phyloP scores from a whole-genome alignment of 2,329 filamentous ascomycete genomes.

The Fusarium nisikadoi region DNA sequence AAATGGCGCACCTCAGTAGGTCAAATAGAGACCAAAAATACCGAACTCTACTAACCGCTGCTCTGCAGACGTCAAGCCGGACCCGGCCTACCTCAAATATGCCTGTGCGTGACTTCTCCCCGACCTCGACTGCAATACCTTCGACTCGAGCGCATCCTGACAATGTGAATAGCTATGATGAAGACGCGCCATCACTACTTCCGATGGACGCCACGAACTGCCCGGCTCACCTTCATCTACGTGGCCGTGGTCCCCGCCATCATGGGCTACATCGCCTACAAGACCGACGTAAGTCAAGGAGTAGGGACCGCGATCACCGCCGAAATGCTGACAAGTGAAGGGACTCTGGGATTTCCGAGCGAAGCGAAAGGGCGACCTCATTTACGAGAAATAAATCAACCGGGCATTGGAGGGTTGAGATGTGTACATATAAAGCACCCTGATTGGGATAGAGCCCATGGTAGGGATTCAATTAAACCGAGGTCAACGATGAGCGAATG shows the following conservation, averaged over 20 bases:
- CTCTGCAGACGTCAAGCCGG: slow-evolving; percentile 53
- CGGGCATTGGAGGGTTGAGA: slow-evolving; percentile 18
- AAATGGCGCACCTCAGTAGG: slow-evolving; percentile 56
- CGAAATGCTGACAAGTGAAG: slow-evolving; percentile 59
- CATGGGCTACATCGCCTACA: slow-evolving; percentile 77
- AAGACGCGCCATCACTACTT: slow-evolving; percentile 93
- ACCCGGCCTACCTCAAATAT: slow-evolving; percentile 56
- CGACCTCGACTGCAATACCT: slow-evolving; percentile 13
- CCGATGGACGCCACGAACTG: slow-evolving; percentile 88
- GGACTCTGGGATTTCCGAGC: slow-evolving; percentile 87
- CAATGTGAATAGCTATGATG: slow-evolving; percentile 73
- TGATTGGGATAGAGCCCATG: slow-evolving; percentile 45
- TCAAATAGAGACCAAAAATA: neutral
- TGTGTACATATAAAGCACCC: slow-evolving; percentile 57
- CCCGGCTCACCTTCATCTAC: slow-evolving; percentile 82
- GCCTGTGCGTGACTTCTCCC: slow-evolving; percentile 49
- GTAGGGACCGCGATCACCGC: neutral
- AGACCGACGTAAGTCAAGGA: slow-evolving; percentile 79
- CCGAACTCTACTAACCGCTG: slow-evolving; percentile 41
- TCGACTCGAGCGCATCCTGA: slow-evolving; percentile 36
- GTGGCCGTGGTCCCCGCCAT: slow-evolving; percentile 76
- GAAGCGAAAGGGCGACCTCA: slow-evolving; percentile 88
- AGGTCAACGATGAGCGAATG: slow-evolving; percentile 16
- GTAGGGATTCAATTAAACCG: slow-evolving; percentile 33
- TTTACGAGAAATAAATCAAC: slow-evolving; percentile 75